These are phyloP conservation scores for Cryptococcus sp. DNA, from an alignment of 1,284 basidiomycete genomes.

Conservation along the genomic window DNA sequence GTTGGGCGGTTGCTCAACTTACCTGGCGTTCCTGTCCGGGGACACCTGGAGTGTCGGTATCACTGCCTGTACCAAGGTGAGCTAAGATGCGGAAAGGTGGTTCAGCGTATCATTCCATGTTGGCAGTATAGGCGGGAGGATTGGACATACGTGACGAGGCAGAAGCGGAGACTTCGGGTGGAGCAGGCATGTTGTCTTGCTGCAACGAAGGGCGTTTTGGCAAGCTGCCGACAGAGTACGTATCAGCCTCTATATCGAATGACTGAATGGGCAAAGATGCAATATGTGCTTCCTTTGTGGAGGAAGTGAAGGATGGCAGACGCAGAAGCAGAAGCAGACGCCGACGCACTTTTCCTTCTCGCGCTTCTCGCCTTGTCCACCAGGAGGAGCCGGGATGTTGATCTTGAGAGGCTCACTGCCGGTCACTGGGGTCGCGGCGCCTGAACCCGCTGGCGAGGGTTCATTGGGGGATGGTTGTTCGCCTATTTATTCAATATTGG, in stretches of 20 bases:
- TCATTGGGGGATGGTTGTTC: constrained; percentile 1
- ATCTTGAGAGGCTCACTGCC: constrained; percentile 62
- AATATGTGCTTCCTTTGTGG: no score
- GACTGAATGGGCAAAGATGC: neutral
- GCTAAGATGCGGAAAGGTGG: neutral
- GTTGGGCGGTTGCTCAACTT: neutral
- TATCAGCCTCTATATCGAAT: neutral
- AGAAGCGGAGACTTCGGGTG: constrained; percentile 24
- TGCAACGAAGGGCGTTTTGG: constrained; percentile 37
- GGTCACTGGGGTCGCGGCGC: constrained; percentile 26
- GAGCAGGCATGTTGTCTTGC: constrained; percentile 17
- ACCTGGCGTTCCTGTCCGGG: constrained; percentile 28
- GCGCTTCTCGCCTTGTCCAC: constrained; percentile 57
- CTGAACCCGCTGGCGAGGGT: constrained; percentile 22
- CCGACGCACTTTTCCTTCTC: constrained; percentile 45
- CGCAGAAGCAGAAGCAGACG: neutral
- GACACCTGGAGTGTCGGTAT: constrained; percentile 43
- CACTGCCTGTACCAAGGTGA: constrained; percentile 26
- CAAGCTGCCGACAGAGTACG: constrained; percentile 15
- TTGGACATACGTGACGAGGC: constrained; percentile 12
- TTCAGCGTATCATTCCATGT: neutral
- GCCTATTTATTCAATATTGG: neutral
- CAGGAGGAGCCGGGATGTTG: constrained; percentile 67
- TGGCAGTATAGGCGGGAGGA: neutral
- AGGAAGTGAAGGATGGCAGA: no score